phyloP scores from a whole-genome alignment of 495 filamentous ascomycete genomes.

The Immersiella caudata region DNA sequence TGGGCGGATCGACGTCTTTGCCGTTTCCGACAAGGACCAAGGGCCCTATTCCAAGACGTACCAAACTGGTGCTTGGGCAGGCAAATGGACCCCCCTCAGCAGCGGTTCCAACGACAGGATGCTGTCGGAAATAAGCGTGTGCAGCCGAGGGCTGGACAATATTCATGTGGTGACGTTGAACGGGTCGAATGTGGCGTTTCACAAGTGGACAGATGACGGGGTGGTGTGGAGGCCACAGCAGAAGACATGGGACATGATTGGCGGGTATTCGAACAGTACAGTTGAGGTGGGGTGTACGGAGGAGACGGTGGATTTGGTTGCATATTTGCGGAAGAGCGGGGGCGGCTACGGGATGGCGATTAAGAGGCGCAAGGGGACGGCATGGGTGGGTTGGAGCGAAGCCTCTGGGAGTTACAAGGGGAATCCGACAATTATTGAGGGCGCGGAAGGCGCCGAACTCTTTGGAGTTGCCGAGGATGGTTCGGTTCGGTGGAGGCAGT shows the following conservation, averaged over 20 bases:
- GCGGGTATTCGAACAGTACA: too few relatives aligned
- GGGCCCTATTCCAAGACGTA: not conserved
- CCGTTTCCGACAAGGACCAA: not conserved
- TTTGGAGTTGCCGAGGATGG: not conserved
- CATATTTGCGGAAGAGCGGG: too few relatives aligned
- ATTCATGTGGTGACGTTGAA: not conserved
- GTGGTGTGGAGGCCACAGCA: too few relatives aligned
- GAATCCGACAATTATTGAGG: not conserved
- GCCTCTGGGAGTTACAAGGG: not conserved
- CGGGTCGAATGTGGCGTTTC: not conserved
- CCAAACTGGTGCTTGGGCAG: not conserved
- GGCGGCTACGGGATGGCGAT: too few relatives aligned
- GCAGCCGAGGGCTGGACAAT: not conserved
- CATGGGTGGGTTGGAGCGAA: too few relatives aligned
- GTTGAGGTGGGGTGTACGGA: too few relatives aligned
- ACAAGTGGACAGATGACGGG: not conserved
- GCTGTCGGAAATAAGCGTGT: not conserved
- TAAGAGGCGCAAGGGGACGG: too few relatives aligned
- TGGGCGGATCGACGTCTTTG: constrained; percentile 6
- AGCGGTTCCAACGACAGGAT: too few relatives aligned
- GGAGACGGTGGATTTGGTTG: too few relatives aligned
- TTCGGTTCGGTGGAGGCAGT: not conserved
- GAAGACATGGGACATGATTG: too few relatives aligned
- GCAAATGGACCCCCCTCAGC: too few relatives aligned
- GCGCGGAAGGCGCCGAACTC: not conserved